Evolutionary conservation across 176 grass and related monocot species (phyloP).

Genomic region (Oryza brachyantha): DNA sequence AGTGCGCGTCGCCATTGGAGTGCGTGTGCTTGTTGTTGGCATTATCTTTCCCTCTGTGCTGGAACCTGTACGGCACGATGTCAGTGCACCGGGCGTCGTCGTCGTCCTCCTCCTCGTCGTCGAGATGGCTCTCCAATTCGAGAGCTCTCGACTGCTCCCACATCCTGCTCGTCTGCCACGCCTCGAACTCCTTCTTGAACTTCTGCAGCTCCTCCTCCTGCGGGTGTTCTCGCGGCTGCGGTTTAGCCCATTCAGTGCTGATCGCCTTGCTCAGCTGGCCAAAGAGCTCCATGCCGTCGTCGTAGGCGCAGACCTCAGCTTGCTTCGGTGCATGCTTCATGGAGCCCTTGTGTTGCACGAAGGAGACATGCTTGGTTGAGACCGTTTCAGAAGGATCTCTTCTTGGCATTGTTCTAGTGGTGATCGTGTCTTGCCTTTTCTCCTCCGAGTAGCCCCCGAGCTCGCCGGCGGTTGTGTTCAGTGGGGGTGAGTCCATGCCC

Average conservation of each 20-base stretch:
- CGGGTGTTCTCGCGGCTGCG: slow-evolving; percentile 68
- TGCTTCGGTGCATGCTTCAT: slow-evolving; percentile 11
- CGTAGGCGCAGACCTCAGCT: slow-evolving; percentile 4
- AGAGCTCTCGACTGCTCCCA: slow-evolving; percentile 52
- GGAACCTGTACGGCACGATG: slow-evolving; percentile 48
- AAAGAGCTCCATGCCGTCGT: slow-evolving; percentile 30
- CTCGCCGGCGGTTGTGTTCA: slow-evolving; percentile 25
- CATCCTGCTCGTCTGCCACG: slow-evolving; percentile 66
- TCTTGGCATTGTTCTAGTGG: slow-evolving; percentile 31
- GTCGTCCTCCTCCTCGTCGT: background rate
- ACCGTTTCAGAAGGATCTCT: slow-evolving; percentile 32
- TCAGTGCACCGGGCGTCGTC: background rate
- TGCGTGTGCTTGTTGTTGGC: background rate
- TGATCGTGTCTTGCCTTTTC: slow-evolving; percentile 2
- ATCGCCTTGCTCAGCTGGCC: slow-evolving; percentile 30
- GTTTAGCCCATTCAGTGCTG: slow-evolving; percentile 44
- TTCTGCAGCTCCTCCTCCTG: slow-evolving; percentile 96
- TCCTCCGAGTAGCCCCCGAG: slow-evolving; percentile 24
- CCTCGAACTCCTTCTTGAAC: slow-evolving; percentile 91
- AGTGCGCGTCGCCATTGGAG: slow-evolving; percentile 15
- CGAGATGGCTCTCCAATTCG: slow-evolving; percentile 42
- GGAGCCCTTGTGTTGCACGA: slow-evolving; percentile 28
- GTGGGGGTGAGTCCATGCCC: slow-evolving; percentile 83
- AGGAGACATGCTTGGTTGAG: slow-evolving; percentile 40
- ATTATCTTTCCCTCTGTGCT: slow-evolving; percentile 25